phyloP scores from a whole-genome alignment of 768 basidiomycete species.

The Boletus rubescentipes region DNA sequence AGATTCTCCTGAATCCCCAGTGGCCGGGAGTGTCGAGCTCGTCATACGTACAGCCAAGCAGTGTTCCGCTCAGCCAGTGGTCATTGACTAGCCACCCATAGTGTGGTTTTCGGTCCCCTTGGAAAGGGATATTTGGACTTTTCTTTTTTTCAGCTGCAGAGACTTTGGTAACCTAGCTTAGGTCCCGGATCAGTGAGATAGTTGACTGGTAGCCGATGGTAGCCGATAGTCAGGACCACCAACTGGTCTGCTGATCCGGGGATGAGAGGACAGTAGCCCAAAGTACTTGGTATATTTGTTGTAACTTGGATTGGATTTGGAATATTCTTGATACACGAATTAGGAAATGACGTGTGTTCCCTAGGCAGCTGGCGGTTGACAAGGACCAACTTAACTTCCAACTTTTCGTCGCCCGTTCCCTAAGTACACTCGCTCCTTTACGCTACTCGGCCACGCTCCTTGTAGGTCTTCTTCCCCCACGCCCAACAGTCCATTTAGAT shows the following conservation, averaged over 20 bases:
- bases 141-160: background rate
- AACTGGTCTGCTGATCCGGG: too few species aligned
- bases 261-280: background rate
- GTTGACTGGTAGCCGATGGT: too few species aligned
- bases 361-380: conserved; percentile 24
- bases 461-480: too few species aligned
- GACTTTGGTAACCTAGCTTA: conserved; percentile 10
- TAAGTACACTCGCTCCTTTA: conserved; percentile 16
- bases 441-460: conserved; percentile 14
- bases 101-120: conserved; percentile 1
- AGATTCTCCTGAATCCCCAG: conserved; percentile 93
- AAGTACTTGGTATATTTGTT: background rate
- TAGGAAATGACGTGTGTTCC: conserved; percentile 14
- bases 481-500: background rate
- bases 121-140: background rate
- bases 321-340: conserved; percentile 6
- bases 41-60: conserved; percentile 63
- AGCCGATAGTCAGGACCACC: too few species aligned
- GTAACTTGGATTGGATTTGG: conserved; percentile 2
- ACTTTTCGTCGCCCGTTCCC: background rate
- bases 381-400: background rate
- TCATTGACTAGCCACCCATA: conserved; percentile 67
- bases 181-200: background rate
- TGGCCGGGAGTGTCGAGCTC: conserved; percentile 70
- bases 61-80: conserved; percentile 76